A percentile compares a stretch with the other conserved stretches of the same genome.
phyloP scores from a whole-genome alignment of 176 grass and related monocot genomes.

The Raddia guianensis region DNA sequence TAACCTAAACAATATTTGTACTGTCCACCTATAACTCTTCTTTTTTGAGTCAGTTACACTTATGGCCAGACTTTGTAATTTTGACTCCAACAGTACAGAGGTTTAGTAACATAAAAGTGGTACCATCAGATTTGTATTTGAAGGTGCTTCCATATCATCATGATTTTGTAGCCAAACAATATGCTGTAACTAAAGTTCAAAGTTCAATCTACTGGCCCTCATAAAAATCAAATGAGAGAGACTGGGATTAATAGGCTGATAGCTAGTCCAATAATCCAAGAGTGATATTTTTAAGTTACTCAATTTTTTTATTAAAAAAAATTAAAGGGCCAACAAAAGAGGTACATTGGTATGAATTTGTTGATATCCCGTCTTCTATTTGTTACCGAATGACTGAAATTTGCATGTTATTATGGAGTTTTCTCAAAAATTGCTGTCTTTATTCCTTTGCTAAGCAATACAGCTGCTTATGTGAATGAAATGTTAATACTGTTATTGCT shows the following conservation, averaged over 20 bases:
- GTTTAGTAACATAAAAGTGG: not conserved
- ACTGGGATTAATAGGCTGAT: not conserved
- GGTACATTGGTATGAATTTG: not conserved
- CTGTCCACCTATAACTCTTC: constrained; percentile 11
- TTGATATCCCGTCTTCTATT: not conserved
- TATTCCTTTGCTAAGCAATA: not conserved
- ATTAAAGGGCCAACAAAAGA: constrained; percentile 16
- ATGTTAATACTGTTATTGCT: constrained; percentile 8
- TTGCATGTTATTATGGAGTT: not conserved
- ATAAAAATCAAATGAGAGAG: not conserved
- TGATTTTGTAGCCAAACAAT: not conserved
- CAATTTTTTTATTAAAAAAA: not conserved
- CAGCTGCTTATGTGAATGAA: constrained; percentile 10
- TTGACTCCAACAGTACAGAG: not conserved
- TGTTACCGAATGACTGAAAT: constrained; percentile 22
- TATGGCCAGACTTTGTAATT: not conserved
- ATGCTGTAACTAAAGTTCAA: not conserved
- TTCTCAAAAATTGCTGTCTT: not conserved
- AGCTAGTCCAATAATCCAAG: constrained; percentile 31
- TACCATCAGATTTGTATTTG: not conserved
- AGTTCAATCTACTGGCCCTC: not conserved
- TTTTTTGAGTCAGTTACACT: not conserved
- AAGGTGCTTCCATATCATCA: not conserved
- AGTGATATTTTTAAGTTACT: constrained; percentile 20
- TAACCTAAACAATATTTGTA: constrained; percentile 9